A percentile compares a stretch with the other conserved stretches of the same genome.
These are phyloP conservation scores for Acanthochlamys bracteata DNA, from an alignment of 106 monocot genomes.

Conservation along the genomic window DNA sequence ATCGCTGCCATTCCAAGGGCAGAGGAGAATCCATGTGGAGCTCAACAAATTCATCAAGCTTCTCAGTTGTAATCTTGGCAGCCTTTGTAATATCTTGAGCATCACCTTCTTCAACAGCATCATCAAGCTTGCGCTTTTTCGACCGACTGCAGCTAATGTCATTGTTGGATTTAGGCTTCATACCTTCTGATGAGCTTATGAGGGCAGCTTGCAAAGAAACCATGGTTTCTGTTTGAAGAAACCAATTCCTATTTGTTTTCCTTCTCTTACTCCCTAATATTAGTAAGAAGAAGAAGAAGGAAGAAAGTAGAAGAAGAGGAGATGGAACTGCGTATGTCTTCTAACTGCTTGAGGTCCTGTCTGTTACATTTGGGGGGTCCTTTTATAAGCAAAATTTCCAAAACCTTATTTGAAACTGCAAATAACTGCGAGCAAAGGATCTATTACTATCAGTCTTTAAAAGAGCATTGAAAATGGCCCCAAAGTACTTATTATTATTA, in stretches of 20 bases:
- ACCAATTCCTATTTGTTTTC: neutral
- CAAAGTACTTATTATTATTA: neutral
- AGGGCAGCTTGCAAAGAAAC: constrained; percentile 39
- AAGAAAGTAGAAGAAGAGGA: neutral
- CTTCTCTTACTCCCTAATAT: neutral
- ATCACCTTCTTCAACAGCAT: neutral
- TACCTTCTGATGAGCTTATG: constrained; percentile 3
- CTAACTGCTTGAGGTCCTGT: no score
- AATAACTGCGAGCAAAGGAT: no score
- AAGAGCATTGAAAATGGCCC: no score
- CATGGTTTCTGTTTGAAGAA: constrained; percentile 15
- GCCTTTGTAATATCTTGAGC: constrained; percentile 1
- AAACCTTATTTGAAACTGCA: no score
- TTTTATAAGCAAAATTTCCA: no score
- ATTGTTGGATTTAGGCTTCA: constrained; percentile 5
- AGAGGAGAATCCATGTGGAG: constrained; percentile 56
- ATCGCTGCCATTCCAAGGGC: constrained; percentile 63
- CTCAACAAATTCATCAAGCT: constrained; percentile 24
- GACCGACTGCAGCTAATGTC: constrained; percentile 1
- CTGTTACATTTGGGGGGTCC: no score
- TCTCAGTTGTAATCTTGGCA: constrained; percentile 4
- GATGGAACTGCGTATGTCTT: no score
- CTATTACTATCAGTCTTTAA: no score
- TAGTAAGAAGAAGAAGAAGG: neutral
- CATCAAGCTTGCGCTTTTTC: constrained; percentile 46